Base-by-base conservation (phyloP, 2,329 filamentous ascomycete genomes). In the Cladosporium sp. region DNA sequence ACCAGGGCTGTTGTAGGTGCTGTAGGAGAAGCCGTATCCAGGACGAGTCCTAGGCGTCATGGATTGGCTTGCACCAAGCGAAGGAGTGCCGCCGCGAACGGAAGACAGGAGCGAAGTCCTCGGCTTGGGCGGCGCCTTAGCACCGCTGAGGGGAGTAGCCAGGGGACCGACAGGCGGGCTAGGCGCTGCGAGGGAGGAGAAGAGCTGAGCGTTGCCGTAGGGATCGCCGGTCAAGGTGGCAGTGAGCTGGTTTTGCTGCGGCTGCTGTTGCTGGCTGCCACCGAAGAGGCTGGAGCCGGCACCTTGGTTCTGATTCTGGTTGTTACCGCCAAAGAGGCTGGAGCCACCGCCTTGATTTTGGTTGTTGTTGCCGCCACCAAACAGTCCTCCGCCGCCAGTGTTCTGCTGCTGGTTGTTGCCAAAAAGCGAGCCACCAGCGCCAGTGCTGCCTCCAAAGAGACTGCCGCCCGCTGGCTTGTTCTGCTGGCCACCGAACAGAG, bases 11-110 rank as follows among this genome's bases (percentile, higher is more conserved):
- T 89, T 89, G 61, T 95, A 96, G 2, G 85, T 90, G 57, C 90
- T 95, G 70, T 96, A 96, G 2, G 87, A 90, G 67, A 96, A 95
- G 2, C 92, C 92, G 64, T 89, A 96, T 4, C 89, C 89, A 7
- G 50, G 50, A 12, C 50, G 43, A 11, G 37, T 34, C 38, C 43
- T 40, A 3, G 50, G 50, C 2, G 50, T 47, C 42, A 52, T 45
- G n/a, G 15, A 30, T 20, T 45, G 42, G 17, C 42, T 47, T 6
- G 50, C 50, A 17, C 50, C 43, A 9, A 52, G 43, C 42, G 42
- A 36, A 13, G 50, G 50, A 19, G 50, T 32, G 6, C 43, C 43
- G 5, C 42, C 42, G 18, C 50, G 50, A 8, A 52, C 43, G 7
- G 50, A 52, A 13, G 42, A 27, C 30, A 52, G 59, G 56, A 50